Evolutionary conservation across 495 filamentous ascomycete genomes (phyloP), one percentile per base, ranked within the genome.

Genomic region (Daldinia caldariorum): DNA sequence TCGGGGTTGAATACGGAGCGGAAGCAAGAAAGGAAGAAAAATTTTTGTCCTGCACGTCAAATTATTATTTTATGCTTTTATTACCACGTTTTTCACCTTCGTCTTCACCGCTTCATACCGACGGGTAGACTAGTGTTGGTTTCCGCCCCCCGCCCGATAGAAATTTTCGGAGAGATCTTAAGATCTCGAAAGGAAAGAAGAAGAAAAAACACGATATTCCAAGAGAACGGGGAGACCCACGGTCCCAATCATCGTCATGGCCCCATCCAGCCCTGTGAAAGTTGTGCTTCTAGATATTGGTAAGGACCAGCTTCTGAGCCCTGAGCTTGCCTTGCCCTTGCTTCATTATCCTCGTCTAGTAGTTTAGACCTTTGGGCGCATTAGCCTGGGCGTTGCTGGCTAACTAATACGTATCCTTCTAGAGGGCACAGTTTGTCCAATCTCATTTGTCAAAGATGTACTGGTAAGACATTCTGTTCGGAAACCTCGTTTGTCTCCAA

Each of bases 401-500:
- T 78, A 69, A 78, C 81, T 83, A 82, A 84, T 79, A 75, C 66
- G 65, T 76, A 63, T 70, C 57, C 43, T 56, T 56, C 62, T 76
- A 91, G 89, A 91, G 81, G 89, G 89, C 66, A 91, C 89, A 26
- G 85, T 91, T 58, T 90, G 88, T 72, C 87, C 87, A 72, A 90
- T 91, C 71, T 87, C 86, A 72, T 91, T 91, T 77, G 89, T 91
- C 78, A 90, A 90, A 78, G 87, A 90, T 70, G 84, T 86, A 63
- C 79, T 91, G 78, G 89, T 91, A 83, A 84, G 88, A 74, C 73
- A 67, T 69, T 22, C 69, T 47, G 45, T 16, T 61, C 34, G 54
- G 54, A 37, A 50, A 63, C 31, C 31, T 65, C 57, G 56, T 58
- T n/a, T n/a, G 50, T 58, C 65, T 68, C 70, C 65, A 60, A 72